phyloP scores from a whole-genome alignment of 1,284 basidiomycete genomes.

The Entoloma clypeatum region DNA sequence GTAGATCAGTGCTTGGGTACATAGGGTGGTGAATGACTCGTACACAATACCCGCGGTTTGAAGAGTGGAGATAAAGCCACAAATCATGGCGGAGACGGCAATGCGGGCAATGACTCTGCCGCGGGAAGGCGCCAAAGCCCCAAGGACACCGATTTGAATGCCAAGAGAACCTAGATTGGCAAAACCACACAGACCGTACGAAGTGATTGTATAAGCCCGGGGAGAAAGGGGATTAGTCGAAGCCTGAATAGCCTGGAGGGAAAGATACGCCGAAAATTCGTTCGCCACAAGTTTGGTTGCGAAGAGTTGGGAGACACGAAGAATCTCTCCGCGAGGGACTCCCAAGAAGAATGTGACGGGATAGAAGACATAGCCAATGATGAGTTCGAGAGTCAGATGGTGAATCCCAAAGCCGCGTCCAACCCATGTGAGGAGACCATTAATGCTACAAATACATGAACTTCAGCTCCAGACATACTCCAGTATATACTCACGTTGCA shows the following conservation, averaged over 20 bases:
- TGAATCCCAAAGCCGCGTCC: conserved; percentile 84
- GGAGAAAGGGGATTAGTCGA: conserved; percentile 55
- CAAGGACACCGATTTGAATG: conserved; percentile 88
- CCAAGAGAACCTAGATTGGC: conserved; percentile 85
- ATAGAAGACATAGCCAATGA: conserved; percentile 86
- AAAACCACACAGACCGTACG: conserved; percentile 87
- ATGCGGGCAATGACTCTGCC: conserved; percentile 68
- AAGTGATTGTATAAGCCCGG: conserved; percentile 75
- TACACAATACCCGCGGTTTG: conserved; percentile 73
- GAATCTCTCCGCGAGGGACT: conserved; percentile 69
- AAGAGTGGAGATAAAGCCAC: conserved; percentile 73
- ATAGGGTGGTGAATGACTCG: conserved; percentile 29
- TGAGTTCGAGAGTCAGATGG: conserved; percentile 77
- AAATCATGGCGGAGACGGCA: conserved; percentile 76
- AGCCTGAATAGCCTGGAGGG: conserved; percentile 51
- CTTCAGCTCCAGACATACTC: not conserved
- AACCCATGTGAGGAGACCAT: conserved; percentile 87
- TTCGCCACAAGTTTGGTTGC: conserved; percentile 87
- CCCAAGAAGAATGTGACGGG: conserved; percentile 84
- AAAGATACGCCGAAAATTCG: conserved; percentile 80
- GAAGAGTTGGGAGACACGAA: conserved; percentile 74
- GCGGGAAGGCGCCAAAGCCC: conserved; percentile 78
- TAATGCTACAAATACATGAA: conserved; percentile 45
- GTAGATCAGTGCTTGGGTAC: conserved; percentile 1
- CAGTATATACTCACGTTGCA: conserved; percentile 42